phyloP scores from a whole-genome alignment of 768 basidiomycete genomes.

The Auriscalpium orientale region DNA sequence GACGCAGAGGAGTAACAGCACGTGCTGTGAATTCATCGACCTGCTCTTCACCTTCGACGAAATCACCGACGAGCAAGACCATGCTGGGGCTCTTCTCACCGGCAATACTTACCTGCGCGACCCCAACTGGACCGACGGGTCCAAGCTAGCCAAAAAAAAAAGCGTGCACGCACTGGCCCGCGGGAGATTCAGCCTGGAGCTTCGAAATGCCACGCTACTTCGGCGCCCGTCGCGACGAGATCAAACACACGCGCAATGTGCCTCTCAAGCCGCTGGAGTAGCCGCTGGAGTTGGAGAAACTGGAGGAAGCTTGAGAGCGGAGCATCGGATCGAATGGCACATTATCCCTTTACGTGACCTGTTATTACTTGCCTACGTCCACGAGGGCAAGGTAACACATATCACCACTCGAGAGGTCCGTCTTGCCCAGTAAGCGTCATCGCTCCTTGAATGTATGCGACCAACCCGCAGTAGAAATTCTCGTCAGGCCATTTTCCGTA shows the following conservation, averaged over 20 bases:
- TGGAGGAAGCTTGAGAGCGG: background rate
- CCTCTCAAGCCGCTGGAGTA: slow-evolving; percentile 12
- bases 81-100: slow-evolving; percentile 44
- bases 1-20: slow-evolving; percentile 52
- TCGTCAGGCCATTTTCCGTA: too few relatives aligned
- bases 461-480: too few relatives aligned
- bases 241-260: slow-evolving; percentile 25
- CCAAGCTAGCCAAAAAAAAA: slow-evolving; percentile 48
- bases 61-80: slow-evolving; percentile 58
- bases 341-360: too few relatives aligned
- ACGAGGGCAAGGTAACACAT: too few relatives aligned
- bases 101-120: slow-evolving; percentile 44
- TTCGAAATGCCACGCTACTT: slow-evolving; percentile 68
- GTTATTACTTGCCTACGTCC: too few relatives aligned
- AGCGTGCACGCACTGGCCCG: slow-evolving; percentile 50
- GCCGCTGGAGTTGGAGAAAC: slow-evolving; percentile 14
- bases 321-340: background rate
- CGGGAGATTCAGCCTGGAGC: slow-evolving; percentile 61
- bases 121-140: slow-evolving; percentile 44
- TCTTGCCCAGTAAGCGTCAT: too few relatives aligned
- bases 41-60: slow-evolving; percentile 62
- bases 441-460: too few relatives aligned
- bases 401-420: too few relatives aligned
- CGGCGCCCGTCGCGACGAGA: slow-evolving; percentile 43
- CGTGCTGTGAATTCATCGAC: slow-evolving; percentile 58